Percentiles rank a stretch among this genome's conserved stretches.
These are phyloP conservation scores for Zychaea mexicana DNA, from an alignment of 371 early-diverging fungal genomes.

Conservation along the genomic window DNA sequence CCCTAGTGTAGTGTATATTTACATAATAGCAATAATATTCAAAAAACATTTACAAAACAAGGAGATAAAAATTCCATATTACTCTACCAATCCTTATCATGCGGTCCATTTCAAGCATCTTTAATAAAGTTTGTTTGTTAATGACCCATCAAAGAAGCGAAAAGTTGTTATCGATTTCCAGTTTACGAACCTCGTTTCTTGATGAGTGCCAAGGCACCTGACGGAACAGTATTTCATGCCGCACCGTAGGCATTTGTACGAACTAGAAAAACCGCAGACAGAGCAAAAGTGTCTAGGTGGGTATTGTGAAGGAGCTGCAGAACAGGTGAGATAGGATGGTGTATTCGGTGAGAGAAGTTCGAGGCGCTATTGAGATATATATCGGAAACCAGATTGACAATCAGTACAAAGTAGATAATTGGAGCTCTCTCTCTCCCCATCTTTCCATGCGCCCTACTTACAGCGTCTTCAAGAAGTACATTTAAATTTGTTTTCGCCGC, in stretches of 20 bases:
- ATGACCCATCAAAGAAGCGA: no score
- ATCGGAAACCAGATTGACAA: no score
- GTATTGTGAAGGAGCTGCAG: conserved; percentile 54
- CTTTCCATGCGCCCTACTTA: conserved; percentile 15
- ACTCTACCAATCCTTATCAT: no score
- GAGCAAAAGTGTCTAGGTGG: conserved; percentile 70
- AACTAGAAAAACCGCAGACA: conserved; percentile 65
- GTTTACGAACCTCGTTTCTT: conserved; percentile 57
- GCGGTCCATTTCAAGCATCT: conserved; percentile 32
- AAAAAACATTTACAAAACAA: not conserved
- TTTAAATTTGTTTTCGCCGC: conserved; percentile 56
- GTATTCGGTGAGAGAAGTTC: conserved; percentile 29
- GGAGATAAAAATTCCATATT: no score
- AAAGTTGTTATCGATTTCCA: no score
- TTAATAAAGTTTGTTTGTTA: not conserved
- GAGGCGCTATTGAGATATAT: conserved; percentile 16
- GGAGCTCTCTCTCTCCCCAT: not conserved
- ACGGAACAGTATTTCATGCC: conserved; percentile 72
- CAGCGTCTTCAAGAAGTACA: conserved; percentile 57
- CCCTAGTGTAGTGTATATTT: no score
- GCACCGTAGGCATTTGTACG: conserved; percentile 61
- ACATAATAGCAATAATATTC: not conserved
- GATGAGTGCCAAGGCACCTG: conserved; percentile 57
- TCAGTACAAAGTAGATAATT: no score
- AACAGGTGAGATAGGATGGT: conserved; percentile 58